Conservation (phyloP, 805 yeast species). For the Teunomyces panamensis region DNA sequence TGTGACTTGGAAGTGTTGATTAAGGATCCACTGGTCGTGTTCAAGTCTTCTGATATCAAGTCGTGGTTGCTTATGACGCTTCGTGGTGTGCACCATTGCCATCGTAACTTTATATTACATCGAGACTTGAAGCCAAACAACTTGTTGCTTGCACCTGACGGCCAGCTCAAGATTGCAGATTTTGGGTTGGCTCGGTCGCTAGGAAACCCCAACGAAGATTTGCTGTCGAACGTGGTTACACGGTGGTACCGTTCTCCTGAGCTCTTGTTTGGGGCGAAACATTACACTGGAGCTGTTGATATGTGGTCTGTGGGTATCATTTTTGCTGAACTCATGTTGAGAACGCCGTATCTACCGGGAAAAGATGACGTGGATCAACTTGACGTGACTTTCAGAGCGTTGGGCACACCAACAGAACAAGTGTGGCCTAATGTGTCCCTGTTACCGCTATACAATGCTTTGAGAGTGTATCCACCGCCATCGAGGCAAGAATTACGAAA, state of each 20-base stretch:
- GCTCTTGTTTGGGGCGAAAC: slow-evolving; percentile 42
- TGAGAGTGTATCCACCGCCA: slow-evolving; percentile 80
- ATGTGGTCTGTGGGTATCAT: slow-evolving; percentile 54
- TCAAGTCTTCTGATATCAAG: slow-evolving; percentile 83
- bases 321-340: slow-evolving; percentile 91
- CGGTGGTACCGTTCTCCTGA: slow-evolving; percentile 94
- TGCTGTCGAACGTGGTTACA: slow-evolving; percentile 94
- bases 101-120: slow-evolving; percentile 84
- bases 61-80: slow-evolving; percentile 93
- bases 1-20: slow-evolving; percentile 88
- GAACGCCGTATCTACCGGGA: slow-evolving; percentile 95
- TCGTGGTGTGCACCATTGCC: slow-evolving; percentile 94
- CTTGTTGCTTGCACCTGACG: slow-evolving; percentile 79
- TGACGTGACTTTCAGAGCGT: slow-evolving; percentile 89
- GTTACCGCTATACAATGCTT: slow-evolving; percentile 71
- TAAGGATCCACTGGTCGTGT: slow-evolving; percentile 71
- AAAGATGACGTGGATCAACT: slow-evolving; percentile 85
- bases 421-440: slow-evolving; percentile 88
- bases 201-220: slow-evolving; percentile 66
- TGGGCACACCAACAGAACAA: slow-evolving; percentile 93
- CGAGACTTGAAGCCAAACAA: slow-evolving; percentile 94
- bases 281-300: slow-evolving; percentile 44
- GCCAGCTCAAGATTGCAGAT: slow-evolving; percentile 92
- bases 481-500: slow-evolving; percentile 74
- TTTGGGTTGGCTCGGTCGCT: slow-evolving; percentile 90